Evolutionary conservation across 2,329 filamentous ascomycete genomes (phyloP), one percentile per base, ranked within the genome.

Genomic region (Penicillium sp.): DNA sequence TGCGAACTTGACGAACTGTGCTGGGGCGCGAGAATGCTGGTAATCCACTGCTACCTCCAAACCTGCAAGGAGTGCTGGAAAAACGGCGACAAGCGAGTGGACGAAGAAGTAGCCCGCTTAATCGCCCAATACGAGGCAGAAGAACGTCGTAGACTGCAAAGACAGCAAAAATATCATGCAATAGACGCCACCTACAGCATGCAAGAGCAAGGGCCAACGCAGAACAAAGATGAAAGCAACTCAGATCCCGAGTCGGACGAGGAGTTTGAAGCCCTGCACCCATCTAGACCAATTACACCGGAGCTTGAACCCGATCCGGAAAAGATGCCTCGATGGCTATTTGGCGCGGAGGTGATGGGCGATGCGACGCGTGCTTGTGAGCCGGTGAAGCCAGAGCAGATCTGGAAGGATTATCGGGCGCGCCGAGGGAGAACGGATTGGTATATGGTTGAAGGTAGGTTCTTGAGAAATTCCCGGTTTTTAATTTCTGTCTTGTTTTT

Each of bases 31-130:
- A 52, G 39, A 38, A 59, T 67, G 50, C 45, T 62, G 7, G 53
- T 54, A 10, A 49, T 60, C 1, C 41, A 67, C 17, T 55, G 54
- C 2, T n/a, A 61, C 11, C 37, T 49, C 17, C 55, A 64, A 8
- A 60, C 63, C 14, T 70, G 68, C 53, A 53, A 56, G 45, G 57
- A 58, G 12, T 70, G 65, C 43, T 65, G 58, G 59, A 38, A 22
- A 25, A 42, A 41, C 47, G 61, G 62, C 14, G 57, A 61, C 5
- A 59, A 45, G 35, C 49, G 56, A 8, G 11, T 61, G 0, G 25
- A 55, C 5, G 39, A 50, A 25, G 11, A 49, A 12, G 8, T 41
- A 31, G 37, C 34, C 11, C 37, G 25, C n/a, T 17, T 22, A 11
- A 11, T 42, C 20, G 22, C 4, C 4, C 35, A 25, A 25, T 1